A percentile compares a stretch with the other conserved stretches of the same genome.
Conservation (phyloP, 345 rosid genomes). For the Sonneratia alba region DNA sequence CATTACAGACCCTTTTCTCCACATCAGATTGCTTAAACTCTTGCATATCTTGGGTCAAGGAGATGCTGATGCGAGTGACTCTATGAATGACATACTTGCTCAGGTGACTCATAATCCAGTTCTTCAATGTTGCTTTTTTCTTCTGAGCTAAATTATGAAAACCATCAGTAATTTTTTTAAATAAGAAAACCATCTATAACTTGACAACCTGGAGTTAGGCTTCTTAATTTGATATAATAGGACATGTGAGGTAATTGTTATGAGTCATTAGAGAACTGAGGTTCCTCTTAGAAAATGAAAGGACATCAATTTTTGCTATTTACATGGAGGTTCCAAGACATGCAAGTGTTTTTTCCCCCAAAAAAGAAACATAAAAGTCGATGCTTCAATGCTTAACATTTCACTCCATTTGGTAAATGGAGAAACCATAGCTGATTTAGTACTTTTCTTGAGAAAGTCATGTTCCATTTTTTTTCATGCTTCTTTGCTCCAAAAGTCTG, state of each 20-base stretch:
- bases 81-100: slow-evolving; percentile 97
- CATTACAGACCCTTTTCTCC: slow-evolving; percentile 95
- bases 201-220: background rate
- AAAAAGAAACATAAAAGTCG: background rate
- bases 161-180: background rate
- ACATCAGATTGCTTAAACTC: slow-evolving; percentile 87
- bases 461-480: background rate
- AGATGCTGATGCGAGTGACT: slow-evolving; percentile 89
- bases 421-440: background rate
- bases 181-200: background rate
- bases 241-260: background rate
- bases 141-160: background rate
- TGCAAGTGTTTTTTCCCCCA: background rate
- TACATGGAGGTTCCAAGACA: background rate
- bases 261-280: background rate
- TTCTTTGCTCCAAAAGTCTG: background rate
- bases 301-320: background rate
- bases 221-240: background rate
- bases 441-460: background rate
- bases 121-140: slow-evolving; percentile 1
- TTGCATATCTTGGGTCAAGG: slow-evolving; percentile 87
- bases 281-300: background rate
- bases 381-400: background rate
- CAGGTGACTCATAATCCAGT: slow-evolving; percentile 44
- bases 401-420: background rate